Evolutionary conservation across 148 eudicot genomes (phyloP), one percentile per base, ranked within the genome.

Genomic region (Beta vulgaris): DNA sequence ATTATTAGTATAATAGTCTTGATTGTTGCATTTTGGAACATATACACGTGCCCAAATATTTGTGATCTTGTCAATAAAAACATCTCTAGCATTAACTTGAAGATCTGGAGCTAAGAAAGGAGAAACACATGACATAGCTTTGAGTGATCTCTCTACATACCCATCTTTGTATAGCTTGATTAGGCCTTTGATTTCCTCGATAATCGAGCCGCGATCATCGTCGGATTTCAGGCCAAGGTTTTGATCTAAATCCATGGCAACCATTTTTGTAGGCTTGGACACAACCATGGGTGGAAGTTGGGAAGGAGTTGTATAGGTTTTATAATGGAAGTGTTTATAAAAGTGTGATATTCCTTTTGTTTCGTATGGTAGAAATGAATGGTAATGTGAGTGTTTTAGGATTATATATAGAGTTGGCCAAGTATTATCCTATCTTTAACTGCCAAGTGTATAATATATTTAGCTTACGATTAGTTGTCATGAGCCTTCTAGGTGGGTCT

Each of bases 31-130:
- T 32, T 78, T 85, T n/a, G 92, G 92, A 51, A 86, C 78, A 67
- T 91, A 91, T 1, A 85, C 51, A 26, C 96, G 96, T 44, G 87
- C 92, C 96, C 96, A 87, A 76, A 91, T 34, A 48, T 86, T 79
- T 39, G 87, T 83, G 25, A 60, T 60, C 76, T 75, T 73, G 75
- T 91, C 89, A 9, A 91, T 84, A 44, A 81, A 78, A 1, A 82
- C 60, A 73, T 91, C 96, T 3, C 74, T 34, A 18, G 86, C 84
- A 0, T 78, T 73, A n/a, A 91, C 85, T 2, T 78, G 72, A 14
- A 86, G 78, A 64, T 87, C 73, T 0, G 76, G 77, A 12, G 82
- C 68, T 31, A 87, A 80, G 13, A 76, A 44, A 35, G 74, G 68
- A 0, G 76, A 14, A 75, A 86, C 92, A 74, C 79, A 49, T 57